Evolutionary conservation across 805 yeast species (phyloP), one percentile per base, ranked within the genome.

Genomic region (Schizosaccharomyces japonicus): DNA sequence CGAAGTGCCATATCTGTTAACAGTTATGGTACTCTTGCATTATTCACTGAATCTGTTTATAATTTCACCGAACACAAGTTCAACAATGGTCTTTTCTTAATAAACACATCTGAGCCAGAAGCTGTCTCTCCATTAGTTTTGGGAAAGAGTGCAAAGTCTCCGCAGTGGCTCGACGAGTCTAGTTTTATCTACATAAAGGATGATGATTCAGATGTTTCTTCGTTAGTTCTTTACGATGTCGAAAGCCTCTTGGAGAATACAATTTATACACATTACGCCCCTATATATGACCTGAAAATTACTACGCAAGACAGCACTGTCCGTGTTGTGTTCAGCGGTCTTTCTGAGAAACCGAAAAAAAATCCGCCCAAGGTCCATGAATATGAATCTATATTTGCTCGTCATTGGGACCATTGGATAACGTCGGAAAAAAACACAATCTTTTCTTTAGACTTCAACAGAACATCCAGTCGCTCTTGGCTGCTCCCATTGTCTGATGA

Each of bases 381-480:
- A 17, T 54, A 53, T 47, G 54, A 52, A 42, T 26, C 48, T 5
- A 30, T 49, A 21, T 54, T 51, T 48, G 57, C 51, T 19, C 49
- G 57, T 4, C 56, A 54, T 45, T 54, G 57, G 57, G 56, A 54
- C 31, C 52, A 53, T 48, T 53, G 56, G 56, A 49, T 52, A 10
- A 51, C 50, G 13, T 50, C 49, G 32, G 33, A 50, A 27, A 49
- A 54, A 19, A 51, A 44, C 27, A 25, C 52, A 17, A 50, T 53
- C 5, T 53, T 52, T 30, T 29, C 45, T 25, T 52, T 52, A 51
- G 52, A 52, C 31, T 52, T 52, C 47, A 52, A 54, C 5, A 47
- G 50, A 47, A 11, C 17, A 6, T 5, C 42, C 4, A 27, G 23
- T 19, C 17, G 8, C 42, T 6, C 23, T 19, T n/a, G 11, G 7